Percentiles rank a stretch among this genome's conserved stretches.
Conservation (phyloP, 1,139 yeast species). For the Kluyveromyces marxianus region DNA sequence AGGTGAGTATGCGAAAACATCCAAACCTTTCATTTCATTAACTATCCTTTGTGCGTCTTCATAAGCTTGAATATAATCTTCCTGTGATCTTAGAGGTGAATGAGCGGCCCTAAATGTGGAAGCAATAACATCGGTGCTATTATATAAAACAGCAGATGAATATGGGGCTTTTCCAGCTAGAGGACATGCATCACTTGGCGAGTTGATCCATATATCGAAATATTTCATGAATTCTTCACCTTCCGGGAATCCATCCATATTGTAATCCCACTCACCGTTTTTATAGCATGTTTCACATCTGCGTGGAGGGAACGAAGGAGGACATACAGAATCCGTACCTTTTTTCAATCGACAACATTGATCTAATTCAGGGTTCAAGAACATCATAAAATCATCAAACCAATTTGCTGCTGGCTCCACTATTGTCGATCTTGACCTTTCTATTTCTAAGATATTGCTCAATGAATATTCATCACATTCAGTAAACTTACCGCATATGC, state of each 20-base stretch:
- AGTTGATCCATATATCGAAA: constrained; percentile 72
- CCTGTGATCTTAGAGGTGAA: constrained; percentile 69
- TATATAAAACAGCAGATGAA: constrained; percentile 47
- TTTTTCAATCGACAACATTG: constrained; percentile 75
- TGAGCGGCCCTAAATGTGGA: constrained; percentile 79
- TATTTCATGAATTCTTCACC: constrained; percentile 65
- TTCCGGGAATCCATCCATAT: constrained; percentile 81
- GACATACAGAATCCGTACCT: constrained; percentile 45
- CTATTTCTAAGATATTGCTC: constrained; percentile 82
- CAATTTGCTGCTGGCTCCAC: constrained; percentile 83
- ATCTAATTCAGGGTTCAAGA: constrained; percentile 80
- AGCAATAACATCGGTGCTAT: constrained; percentile 41
- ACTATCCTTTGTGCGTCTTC: constrained; percentile 66
- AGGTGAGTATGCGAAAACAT: constrained; percentile 86
- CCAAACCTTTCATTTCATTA: constrained; percentile 45
- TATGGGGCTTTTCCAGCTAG: constrained; percentile 95
- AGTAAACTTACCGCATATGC: constrained; percentile 80
- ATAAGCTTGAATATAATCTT: constrained; percentile 77
- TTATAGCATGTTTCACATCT: constrained; percentile 67
- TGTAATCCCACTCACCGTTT: constrained; percentile 55
- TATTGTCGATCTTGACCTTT: constrained; percentile 62
- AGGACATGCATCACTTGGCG: constrained; percentile 89
- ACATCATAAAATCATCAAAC: constrained; percentile 84
- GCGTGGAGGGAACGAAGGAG: constrained; percentile 61
- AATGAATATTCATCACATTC: constrained; percentile 74